phyloP scores from a whole-genome alignment of 139 green algal genomes.

The Asterochloris sp. region DNA sequence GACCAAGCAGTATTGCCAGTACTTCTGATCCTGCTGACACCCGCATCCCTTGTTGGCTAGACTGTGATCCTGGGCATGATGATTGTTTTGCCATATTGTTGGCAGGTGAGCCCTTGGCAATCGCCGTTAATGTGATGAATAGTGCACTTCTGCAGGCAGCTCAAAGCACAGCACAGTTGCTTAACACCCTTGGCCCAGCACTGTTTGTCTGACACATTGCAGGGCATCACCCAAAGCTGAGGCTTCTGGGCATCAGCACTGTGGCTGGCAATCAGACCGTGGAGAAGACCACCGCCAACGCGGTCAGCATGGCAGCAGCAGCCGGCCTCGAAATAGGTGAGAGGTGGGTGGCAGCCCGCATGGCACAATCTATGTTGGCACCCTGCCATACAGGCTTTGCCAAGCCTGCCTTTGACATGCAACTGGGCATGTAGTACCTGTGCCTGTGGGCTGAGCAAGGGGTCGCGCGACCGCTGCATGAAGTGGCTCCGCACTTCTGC shows the following conservation, averaged over 20 bases:
- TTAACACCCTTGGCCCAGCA: background rate
- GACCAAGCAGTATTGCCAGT: no score
- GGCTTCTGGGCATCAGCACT: conserved; percentile 88
- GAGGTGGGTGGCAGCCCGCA: background rate
- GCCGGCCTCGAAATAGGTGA: conserved; percentile 39
- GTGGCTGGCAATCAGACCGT: conserved; percentile 86
- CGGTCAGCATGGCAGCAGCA: conserved; percentile 67
- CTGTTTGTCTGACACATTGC: background rate
- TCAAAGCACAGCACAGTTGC: background rate
- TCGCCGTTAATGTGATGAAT: background rate
- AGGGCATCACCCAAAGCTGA: conserved; percentile 46
- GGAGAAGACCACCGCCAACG: conserved; percentile 84
- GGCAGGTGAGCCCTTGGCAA: conserved; percentile 17
- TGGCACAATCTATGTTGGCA: no score
- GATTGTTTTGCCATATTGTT: conserved; percentile 59
- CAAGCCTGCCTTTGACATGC: no score
- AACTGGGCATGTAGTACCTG: no score
- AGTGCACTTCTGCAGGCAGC: background rate
- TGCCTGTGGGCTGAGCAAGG: no score
- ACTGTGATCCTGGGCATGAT: conserved; percentile 58
- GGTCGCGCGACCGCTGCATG: no score
- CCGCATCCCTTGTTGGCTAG: conserved; percentile 30
- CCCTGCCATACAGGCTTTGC: no score
- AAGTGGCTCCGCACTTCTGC: background rate
- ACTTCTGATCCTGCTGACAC: background rate